These are phyloP conservation scores for Ottelia alismoides DNA, from an alignment of 106 monocot genomes.

Conservation along the genomic window DNA sequence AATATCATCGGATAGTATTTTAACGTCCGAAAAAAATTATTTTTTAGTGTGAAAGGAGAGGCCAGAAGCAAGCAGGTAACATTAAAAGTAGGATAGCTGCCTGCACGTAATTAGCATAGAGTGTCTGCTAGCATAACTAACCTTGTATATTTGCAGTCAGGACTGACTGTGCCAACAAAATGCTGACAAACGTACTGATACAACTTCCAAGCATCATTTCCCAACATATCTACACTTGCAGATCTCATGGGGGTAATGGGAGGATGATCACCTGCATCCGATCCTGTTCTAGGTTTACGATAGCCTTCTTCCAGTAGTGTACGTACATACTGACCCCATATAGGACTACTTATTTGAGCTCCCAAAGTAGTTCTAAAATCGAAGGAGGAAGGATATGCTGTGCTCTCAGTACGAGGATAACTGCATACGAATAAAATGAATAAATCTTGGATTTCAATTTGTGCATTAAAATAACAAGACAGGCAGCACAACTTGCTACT, in stretches of 20 bases:
- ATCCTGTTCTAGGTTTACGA: slow-evolving; percentile 62
- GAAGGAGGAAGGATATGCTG: slow-evolving; percentile 88
- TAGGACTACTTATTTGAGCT: slow-evolving; percentile 38
- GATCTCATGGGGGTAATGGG: slow-evolving; percentile 89
- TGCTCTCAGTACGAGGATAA: slow-evolving; percentile 98
- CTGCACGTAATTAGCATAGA: too few species aligned
- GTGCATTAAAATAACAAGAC: too few species aligned
- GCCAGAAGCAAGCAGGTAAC: too few species aligned
- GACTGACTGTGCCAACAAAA: slow-evolving; percentile 83
- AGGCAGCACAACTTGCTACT: too few species aligned
- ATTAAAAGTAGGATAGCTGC: too few species aligned
- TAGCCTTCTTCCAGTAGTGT: slow-evolving; percentile 55
- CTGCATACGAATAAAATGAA: too few species aligned
- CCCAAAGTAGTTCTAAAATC: slow-evolving; percentile 62
- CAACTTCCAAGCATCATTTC: slow-evolving; percentile 89
- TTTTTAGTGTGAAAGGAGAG: too few species aligned
- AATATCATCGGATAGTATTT: too few species aligned
- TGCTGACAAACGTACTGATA: slow-evolving; percentile 94
- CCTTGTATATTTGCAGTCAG: slow-evolving; percentile 91
- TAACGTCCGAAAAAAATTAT: too few species aligned
- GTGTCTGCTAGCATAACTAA: slow-evolving; percentile 4
- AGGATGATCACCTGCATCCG: slow-evolving; percentile 94
- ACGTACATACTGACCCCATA: slow-evolving; percentile 58
- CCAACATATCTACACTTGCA: slow-evolving; percentile 79
- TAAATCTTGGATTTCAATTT: too few species aligned